A percentile compares a stretch with the other conserved stretches of the same genome.
These are phyloP conservation scores for Wallacemonas rigidus DNA, from an alignment of 208 protist genomes.

Conservation along the genomic window DNA sequence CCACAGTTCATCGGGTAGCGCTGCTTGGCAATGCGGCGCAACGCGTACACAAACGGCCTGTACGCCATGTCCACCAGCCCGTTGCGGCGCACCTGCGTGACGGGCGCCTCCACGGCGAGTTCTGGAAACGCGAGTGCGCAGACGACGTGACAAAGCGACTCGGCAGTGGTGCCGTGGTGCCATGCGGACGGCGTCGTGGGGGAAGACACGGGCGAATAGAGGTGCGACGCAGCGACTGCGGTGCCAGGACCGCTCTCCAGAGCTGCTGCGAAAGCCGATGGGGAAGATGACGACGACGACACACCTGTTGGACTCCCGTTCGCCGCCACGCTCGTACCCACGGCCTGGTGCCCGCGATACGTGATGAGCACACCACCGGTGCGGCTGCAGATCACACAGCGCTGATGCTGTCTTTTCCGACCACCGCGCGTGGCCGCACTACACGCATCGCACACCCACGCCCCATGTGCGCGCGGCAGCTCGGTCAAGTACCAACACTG, in stretches of 20 bases:
- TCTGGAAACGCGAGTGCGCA: conserved; percentile 65
- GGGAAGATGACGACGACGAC: not conserved
- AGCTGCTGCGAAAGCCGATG: not conserved
- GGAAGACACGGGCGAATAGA: not conserved
- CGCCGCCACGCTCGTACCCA: not conserved
- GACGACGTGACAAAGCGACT: conserved; percentile 56
- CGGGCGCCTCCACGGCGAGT: conserved; percentile 32
- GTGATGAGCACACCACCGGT: conserved; percentile 63
- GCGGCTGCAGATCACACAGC: conserved; percentile 55
- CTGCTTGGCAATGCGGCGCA: conserved; percentile 36
- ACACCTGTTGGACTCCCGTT: not conserved
- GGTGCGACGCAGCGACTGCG: not conserved
- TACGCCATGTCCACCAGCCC: conserved; percentile 35
- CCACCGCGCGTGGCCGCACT: conserved; percentile 13
- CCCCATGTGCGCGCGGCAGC: conserved; percentile 31
- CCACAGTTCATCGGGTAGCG: conserved; percentile 44
- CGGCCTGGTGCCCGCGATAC: conserved; percentile 26
- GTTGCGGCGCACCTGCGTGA: conserved; percentile 31
- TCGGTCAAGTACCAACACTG: conserved; percentile 63
- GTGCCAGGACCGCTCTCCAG: not conserved
- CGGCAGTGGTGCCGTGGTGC: conserved; percentile 3
- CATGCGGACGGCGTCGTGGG: conserved; percentile 6
- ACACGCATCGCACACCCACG: conserved; percentile 70
- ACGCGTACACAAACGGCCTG: conserved; percentile 40
- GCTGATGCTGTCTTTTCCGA: conserved; percentile 11